Percentiles rank a stretch among this genome's conserved stretches.
Conservation (phyloP, 805 yeast genomes). For the Cyberlindnera americana region DNA sequence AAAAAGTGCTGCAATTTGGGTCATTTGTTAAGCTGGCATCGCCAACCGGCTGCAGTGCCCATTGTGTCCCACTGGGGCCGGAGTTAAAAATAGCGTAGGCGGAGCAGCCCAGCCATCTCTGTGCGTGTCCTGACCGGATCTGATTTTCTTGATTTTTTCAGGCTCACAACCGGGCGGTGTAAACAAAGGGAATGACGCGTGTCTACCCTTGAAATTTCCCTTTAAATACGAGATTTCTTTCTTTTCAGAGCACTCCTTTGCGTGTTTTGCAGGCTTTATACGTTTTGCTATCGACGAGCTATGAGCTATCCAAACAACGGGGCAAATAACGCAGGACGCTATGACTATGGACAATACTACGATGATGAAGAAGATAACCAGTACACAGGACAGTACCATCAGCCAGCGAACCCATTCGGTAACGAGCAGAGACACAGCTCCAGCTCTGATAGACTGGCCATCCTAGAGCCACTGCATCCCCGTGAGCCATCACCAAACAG, state of each 20-base stretch:
- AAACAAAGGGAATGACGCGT: slow-evolving; percentile 5
- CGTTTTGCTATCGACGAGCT: too few species aligned
- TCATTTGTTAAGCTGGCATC: too few species aligned
- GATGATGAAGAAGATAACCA: slow-evolving; percentile 7
- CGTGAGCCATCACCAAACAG: slow-evolving; percentile 14
- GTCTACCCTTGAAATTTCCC: background rate
- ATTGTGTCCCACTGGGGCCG: too few species aligned
- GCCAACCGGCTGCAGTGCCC: too few species aligned
- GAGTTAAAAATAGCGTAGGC: slow-evolving; percentile 1
- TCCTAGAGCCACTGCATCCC: slow-evolving; percentile 13
- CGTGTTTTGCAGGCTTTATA: too few species aligned
- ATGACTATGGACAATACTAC: slow-evolving; percentile 6
- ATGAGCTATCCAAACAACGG: background rate
- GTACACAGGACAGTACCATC: slow-evolving; percentile 11
- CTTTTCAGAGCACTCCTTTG: too few species aligned
- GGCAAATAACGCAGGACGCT: slow-evolving; percentile 1
- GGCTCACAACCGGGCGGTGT: too few species aligned
- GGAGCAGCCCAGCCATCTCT: background rate
- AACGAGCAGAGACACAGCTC: slow-evolving; percentile 13
- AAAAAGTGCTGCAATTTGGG: too few species aligned
- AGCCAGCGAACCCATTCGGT: slow-evolving; percentile 16
- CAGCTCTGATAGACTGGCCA: slow-evolving; percentile 11
- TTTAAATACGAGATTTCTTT: background rate
- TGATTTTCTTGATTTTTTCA: too few species aligned
- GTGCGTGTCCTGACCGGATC: too few species aligned